Conservation (phyloP, 2,329 filamentous ascomycete species). For the Hysterium pulicare region DNA sequence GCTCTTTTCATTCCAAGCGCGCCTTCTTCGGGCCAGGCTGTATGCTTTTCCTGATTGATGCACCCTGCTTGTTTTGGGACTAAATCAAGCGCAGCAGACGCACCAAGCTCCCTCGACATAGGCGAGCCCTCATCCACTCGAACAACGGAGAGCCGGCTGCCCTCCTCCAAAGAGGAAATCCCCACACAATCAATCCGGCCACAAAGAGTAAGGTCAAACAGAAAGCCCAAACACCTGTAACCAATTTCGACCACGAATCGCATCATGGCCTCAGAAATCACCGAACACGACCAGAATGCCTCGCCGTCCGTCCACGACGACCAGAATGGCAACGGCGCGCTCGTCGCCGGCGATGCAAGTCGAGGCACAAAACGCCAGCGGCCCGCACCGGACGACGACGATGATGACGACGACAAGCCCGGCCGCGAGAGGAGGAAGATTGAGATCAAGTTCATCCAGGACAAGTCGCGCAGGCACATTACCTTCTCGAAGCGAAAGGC, state of each 20-base stretch:
- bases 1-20: constrained; percentile 34
- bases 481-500: constrained; percentile 99
- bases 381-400: constrained; percentile 82
- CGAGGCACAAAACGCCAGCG: constrained; percentile 89
- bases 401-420: constrained; percentile 96
- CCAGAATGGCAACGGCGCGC: constrained; percentile 60
- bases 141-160: constrained; percentile 10
- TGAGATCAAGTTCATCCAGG: constrained; percentile 99
- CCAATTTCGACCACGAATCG: constrained; percentile 21
- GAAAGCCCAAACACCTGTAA: constrained; percentile 34
- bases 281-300: constrained; percentile 50
- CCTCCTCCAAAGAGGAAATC: constrained; percentile 30
- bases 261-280: constrained; percentile 47
- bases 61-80: constrained; percentile 24
- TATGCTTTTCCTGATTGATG: constrained; percentile 9
- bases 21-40: constrained; percentile 19
- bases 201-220: constrained; percentile 40
- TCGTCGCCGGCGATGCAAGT: constrained; percentile 58
- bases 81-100: constrained; percentile 26
- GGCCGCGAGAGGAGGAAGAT: constrained; percentile 98
- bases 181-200: constrained; percentile 31
- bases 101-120: constrained; percentile 19
- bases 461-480: constrained; percentile 98
- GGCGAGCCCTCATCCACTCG: constrained; percentile 26
- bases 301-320: constrained; percentile 51